These are phyloP conservation scores for Paramecium octaurelia DNA, from an alignment of 73 alveolate species.

Conservation along the genomic window DNA sequence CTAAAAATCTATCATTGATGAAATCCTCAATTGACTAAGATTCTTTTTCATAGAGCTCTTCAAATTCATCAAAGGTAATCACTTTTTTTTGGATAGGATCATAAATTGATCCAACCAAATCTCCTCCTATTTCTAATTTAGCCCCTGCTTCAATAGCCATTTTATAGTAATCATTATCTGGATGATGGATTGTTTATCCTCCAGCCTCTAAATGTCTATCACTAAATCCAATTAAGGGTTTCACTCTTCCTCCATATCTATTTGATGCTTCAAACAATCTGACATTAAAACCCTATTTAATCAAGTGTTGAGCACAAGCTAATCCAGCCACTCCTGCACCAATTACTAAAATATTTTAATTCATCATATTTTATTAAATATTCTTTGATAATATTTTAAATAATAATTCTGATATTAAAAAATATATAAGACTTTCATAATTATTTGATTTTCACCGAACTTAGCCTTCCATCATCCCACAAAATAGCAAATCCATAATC, in stretches of 20 bases:
- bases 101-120: not conserved
- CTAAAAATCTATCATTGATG: not conserved
- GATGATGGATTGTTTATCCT: conserved; percentile 42
- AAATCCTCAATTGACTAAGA: not conserved
- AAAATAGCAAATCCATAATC: not conserved
- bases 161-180: conserved; percentile 22
- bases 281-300: not conserved
- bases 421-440: not conserved
- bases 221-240: not conserved
- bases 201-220: conserved; percentile 24
- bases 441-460: not conserved
- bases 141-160: not conserved
- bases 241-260: conserved; percentile 22
- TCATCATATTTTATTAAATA: not conserved
- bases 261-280: not conserved
- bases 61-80: not conserved
- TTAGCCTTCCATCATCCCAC: not conserved
- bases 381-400: too few species aligned
- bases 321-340: conserved; percentile 40
- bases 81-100: not conserved
- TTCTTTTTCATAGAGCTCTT: not conserved
- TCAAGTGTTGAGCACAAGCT: not conserved
- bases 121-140: not conserved
- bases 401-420: too few species aligned
- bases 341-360: not conserved